Evolutionary conservation across 768 basidiomycete genomes (phyloP), one percentile per base, ranked within the genome.

Genomic region (Tulasnella sp.): DNA sequence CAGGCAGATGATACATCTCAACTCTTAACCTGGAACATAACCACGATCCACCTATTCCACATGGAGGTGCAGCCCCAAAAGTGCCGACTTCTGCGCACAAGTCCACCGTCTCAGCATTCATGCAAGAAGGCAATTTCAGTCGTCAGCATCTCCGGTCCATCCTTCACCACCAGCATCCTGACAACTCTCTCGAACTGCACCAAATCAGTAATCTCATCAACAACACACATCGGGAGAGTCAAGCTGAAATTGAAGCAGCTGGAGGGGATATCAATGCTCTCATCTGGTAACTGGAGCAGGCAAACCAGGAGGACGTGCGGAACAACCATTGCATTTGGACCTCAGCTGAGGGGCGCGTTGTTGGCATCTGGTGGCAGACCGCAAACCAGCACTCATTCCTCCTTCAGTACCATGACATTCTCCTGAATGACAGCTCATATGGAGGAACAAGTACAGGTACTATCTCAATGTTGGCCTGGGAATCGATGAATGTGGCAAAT

Each of bases 71-170:
- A 39, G 39, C 39, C 12, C 39, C 6, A 5, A 5, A 39, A 39
- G 39, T 5, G 6, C 39, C 12, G 39, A 39, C 39, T 12, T 6
- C 39, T 5, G 39, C 39, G 39, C 39, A 39, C 5, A 39, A 39
- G 39, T 5, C 39, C 12, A 39, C 39, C 5, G 39, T 39, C 5
- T 5, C 39, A 6, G 39, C 5, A 39, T 39, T 39, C 12, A 12
- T 39, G 39, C 39, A 12, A 12, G 39, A 39, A 6, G 39, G 39
- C 5, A 39, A 39, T 64, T 77, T 52, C 64, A 29, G 72, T 25
- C 39, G 79, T 9, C 75, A 80, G 22, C 77, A 78, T 3, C 37
- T 34, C 4, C 25, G 71, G 34, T 79, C 14, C 19, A 34, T 39
- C 37, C 76, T 76, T 79, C 80, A n/a, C 14, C 3, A 25, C 11